Evolutionary conservation across 2,329 filamentous ascomycete genomes (phyloP).

Genomic region (Berkeleyomyces rouxiae): DNA sequence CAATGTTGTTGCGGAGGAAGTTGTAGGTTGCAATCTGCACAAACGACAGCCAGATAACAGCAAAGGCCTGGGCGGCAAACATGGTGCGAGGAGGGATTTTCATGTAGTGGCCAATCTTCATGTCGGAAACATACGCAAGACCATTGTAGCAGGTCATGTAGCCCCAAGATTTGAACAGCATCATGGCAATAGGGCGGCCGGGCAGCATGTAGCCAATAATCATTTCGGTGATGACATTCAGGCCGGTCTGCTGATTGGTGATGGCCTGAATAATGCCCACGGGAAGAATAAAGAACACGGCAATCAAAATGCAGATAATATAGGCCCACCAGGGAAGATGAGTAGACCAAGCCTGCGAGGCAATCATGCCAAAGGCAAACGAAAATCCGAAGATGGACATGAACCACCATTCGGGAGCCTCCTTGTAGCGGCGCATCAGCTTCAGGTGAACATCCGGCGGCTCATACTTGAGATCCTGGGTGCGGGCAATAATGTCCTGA

Average conservation of each 20-base stretch:
- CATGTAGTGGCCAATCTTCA: conserved; percentile 38
- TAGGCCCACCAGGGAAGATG: conserved; percentile 29
- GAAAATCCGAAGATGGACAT: conserved; percentile 28
- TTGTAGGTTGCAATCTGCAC: conserved; percentile 25
- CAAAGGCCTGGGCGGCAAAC: conserved; percentile 29
- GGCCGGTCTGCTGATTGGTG: conserved; percentile 31
- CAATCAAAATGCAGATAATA: conserved; percentile 25
- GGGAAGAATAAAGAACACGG: conserved; percentile 26
- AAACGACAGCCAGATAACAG: conserved; percentile 25
- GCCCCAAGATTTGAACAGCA: conserved; percentile 32
- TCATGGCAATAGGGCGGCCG: conserved; percentile 31
- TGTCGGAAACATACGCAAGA: conserved; percentile 30
- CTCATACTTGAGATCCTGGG: conserved; percentile 21
- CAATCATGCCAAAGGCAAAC: conserved; percentile 30
- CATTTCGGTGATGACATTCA: conserved; percentile 33
- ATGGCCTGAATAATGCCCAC: conserved; percentile 31
- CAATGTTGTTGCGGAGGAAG: conserved; percentile 30
- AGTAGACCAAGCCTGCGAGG: conserved; percentile 23
- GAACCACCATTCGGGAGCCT: conserved; percentile 44
- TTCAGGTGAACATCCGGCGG: conserved; percentile 35
- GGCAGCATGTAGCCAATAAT: conserved; percentile 33
- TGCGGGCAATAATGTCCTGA: conserved; percentile 26
- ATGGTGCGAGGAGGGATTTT: conserved; percentile 35
- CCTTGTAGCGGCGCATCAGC: conserved; percentile 39
- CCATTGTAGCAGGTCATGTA: conserved; percentile 32